Conservation (phyloP, 78 protist genomes). For the Emiliania huxleyi region DNA sequence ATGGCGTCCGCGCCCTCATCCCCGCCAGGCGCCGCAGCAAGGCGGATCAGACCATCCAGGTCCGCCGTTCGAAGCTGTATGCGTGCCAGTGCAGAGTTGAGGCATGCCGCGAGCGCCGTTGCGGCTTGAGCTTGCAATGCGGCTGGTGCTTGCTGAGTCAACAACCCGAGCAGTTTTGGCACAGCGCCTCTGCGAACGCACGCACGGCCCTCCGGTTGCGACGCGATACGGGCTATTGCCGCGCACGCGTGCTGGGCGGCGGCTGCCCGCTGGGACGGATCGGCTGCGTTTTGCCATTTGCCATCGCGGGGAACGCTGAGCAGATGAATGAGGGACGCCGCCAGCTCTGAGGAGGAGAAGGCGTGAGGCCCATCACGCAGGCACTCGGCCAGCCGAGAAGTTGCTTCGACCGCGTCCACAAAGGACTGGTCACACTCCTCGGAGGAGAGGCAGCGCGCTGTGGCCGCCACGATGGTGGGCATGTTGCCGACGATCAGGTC, state of each 20-base stretch:
- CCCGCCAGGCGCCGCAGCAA: not conserved
- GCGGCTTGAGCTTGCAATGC: not conserved
- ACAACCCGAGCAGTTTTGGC: not conserved
- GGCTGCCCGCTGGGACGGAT: not conserved
- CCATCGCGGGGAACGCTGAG: too few species aligned
- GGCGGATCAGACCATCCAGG: not conserved
- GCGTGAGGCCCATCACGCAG: too few species aligned
- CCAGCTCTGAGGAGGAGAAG: too few species aligned
- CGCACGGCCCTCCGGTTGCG: not conserved
- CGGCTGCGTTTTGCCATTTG: not conserved
- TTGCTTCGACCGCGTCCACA: too few species aligned
- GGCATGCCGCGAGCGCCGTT: not conserved
- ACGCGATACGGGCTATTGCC: not conserved
- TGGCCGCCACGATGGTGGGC: too few species aligned
- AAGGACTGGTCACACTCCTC: too few species aligned
- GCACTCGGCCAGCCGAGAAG: too few species aligned
- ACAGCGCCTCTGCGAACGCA: not conserved
- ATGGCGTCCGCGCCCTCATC: not conserved
- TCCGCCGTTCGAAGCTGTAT: not conserved
- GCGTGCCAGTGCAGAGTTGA: not conserved
- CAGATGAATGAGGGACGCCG: too few species aligned
- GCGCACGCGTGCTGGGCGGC: not conserved
- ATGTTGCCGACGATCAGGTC: too few species aligned
- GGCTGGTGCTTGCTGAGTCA: not conserved
- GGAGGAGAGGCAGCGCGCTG: too few species aligned